Percentiles rank a stretch among this genome's conserved stretches.
Conservation (phyloP, 352 stramenopile genomes). For the Globisporangium alternatum region DNA sequence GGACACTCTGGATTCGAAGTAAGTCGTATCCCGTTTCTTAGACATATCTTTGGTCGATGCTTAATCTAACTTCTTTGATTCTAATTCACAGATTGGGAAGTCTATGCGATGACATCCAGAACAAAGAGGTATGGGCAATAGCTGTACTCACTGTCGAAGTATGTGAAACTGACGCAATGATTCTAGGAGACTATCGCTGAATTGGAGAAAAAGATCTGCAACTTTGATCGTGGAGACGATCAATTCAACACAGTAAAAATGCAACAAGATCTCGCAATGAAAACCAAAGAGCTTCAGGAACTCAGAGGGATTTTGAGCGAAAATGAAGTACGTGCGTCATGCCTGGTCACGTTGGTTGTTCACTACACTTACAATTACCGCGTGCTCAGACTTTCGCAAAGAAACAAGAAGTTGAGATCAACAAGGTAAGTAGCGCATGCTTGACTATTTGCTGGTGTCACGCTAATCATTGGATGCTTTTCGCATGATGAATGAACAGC, state of each 20-base stretch:
- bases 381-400: background rate
- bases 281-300: constrained; percentile 5
- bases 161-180: constrained; percentile 11
- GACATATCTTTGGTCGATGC: background rate
- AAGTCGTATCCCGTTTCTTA: background rate
- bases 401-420: constrained; percentile 11
- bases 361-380: background rate
- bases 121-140: constrained; percentile 22
- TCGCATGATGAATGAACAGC: background rate
- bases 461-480: background rate
- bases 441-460: background rate
- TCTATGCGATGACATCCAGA: constrained; percentile 28
- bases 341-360: too few species aligned
- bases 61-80: background rate
- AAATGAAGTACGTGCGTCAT: constrained; percentile 13
- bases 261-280: constrained; percentile 14
- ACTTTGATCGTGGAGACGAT: constrained; percentile 11
- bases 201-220: constrained; percentile 24
- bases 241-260: constrained; percentile 6
- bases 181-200: constrained; percentile 30
- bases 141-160: background rate
- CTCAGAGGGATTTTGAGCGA: constrained; percentile 6
- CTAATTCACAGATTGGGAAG: constrained; percentile 24
- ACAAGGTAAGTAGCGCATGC: background rate
- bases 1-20: constrained; percentile 33